Conservation (phyloP, 2,329 filamentous ascomycete genomes). For the Metarhizium humberi region DNA sequence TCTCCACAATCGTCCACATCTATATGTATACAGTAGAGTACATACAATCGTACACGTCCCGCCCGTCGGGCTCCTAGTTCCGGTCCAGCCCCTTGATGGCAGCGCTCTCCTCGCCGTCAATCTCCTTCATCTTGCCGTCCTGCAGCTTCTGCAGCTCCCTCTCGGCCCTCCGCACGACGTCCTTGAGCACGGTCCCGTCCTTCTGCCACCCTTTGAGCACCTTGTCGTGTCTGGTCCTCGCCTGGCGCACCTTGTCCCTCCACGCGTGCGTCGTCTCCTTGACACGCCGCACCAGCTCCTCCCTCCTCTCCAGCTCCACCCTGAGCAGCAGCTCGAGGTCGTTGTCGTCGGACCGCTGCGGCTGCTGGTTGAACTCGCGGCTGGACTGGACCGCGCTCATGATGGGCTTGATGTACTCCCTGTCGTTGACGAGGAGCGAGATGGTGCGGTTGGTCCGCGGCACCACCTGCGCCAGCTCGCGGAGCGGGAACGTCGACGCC, state of each 20-base stretch:
- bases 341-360: constrained; percentile 47
- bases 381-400: constrained; percentile 44
- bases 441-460: constrained; percentile 33
- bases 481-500: constrained; percentile 34
- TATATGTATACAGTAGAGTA: no score
- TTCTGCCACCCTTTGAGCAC: constrained; percentile 39
- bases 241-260: constrained; percentile 38
- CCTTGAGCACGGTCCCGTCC: constrained; percentile 31
- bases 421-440: constrained; percentile 32
- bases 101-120: constrained; percentile 41
- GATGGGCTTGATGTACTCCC: constrained; percentile 41
- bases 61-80: constrained; percentile 2
- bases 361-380: constrained; percentile 51
- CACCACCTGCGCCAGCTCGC: constrained; percentile 45
- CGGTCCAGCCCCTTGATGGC: constrained; percentile 31
- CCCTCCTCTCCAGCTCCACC: constrained; percentile 41
- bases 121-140: constrained; percentile 42
- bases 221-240: constrained; percentile 38
- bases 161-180: constrained; percentile 39
- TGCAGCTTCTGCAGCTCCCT: constrained; percentile 39
- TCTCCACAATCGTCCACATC: no score
- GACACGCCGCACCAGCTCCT: constrained; percentile 33
- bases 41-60: no score
- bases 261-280: constrained; percentile 40
- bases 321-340: constrained; percentile 48